phyloP scores from a whole-genome alignment of 768 basidiomycete species.

The Boletales sp. region DNA sequence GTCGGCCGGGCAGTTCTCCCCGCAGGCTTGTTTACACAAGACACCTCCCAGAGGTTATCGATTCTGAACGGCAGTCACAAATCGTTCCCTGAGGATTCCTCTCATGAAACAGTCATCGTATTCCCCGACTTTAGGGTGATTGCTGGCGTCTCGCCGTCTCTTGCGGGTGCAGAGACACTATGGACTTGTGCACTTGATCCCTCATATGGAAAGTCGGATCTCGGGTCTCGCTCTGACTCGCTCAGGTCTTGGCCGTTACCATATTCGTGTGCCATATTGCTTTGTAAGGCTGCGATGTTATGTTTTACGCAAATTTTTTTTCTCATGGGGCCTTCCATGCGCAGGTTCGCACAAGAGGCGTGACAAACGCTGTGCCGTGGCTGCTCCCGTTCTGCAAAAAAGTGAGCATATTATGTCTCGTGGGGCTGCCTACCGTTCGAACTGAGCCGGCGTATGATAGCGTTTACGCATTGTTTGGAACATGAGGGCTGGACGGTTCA shows the following conservation, averaged over 20 bases:
- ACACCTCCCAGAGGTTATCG: slow-evolving; percentile 55
- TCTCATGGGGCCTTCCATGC: neutral
- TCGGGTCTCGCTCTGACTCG: slow-evolving; percentile 39
- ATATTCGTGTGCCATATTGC: slow-evolving; percentile 83
- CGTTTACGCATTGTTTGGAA: slow-evolving; percentile 61
- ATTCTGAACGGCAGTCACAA: slow-evolving; percentile 84
- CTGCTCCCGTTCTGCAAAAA: slow-evolving; percentile 79
- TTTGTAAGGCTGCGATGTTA: slow-evolving; percentile 56
- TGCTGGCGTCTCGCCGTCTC: slow-evolving; percentile 61
- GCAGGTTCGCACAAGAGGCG: slow-evolving; percentile 90
- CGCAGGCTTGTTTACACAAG: slow-evolving; percentile 56
- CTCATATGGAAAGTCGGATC: slow-evolving; percentile 45
- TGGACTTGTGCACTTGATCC: slow-evolving; percentile 66
- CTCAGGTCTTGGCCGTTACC: slow-evolving; percentile 79
- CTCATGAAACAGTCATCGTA: slow-evolving; percentile 76
- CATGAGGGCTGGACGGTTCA: slow-evolving; percentile 71
- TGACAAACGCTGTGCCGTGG: slow-evolving; percentile 88
- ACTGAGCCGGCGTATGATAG: slow-evolving; percentile 31
- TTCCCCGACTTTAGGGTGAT: slow-evolving; percentile 92
- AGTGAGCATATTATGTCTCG: slow-evolving; percentile 37
- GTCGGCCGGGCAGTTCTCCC: slow-evolving; percentile 10
- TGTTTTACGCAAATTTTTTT: slow-evolving; percentile 21
- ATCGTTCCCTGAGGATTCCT: slow-evolving; percentile 56
- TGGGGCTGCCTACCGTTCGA: neutral
- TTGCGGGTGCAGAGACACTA: slow-evolving; percentile 64